phyloP scores from a whole-genome alignment of 2,329 filamentous ascomycete species.

The Fusarium coffeatum region DNA sequence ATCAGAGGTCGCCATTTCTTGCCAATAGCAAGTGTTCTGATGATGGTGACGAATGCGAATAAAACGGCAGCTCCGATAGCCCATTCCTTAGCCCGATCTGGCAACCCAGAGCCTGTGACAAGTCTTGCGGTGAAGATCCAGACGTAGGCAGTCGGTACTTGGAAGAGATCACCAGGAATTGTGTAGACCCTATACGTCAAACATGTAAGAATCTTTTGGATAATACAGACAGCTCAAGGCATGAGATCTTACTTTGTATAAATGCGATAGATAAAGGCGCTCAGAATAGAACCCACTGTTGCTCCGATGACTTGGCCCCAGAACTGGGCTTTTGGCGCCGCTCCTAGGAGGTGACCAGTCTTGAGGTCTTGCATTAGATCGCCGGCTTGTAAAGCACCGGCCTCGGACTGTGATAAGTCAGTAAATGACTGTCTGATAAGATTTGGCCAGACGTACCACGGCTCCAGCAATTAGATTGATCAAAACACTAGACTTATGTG shows the following conservation, averaged over 20 bases:
- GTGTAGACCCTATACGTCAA: conserved; percentile 75
- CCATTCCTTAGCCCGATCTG: conserved; percentile 84
- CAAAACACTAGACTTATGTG: conserved; percentile 85
- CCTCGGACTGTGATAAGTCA: conserved; percentile 52
- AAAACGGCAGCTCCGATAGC: conserved; percentile 78
- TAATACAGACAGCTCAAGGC: not conserved
- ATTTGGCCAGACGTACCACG: conserved; percentile 60
- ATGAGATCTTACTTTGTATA: conserved; percentile 71
- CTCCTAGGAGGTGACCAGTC: conserved; percentile 91
- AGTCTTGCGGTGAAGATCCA: conserved; percentile 97
- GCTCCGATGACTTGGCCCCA: conserved; percentile 95
- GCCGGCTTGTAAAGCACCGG: conserved; percentile 88
- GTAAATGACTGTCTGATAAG: not conserved
- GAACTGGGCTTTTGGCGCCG: conserved; percentile 93
- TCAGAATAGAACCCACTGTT: conserved; percentile 85
- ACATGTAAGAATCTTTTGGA: conserved; percentile 6
- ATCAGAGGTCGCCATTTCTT: conserved; percentile 78
- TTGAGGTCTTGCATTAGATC: conserved; percentile 98
- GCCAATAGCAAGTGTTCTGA: conserved; percentile 70
- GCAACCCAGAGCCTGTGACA: conserved; percentile 90
- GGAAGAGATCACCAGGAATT: conserved; percentile 89
- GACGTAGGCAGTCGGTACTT: conserved; percentile 93
- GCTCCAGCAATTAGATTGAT: conserved; percentile 96
- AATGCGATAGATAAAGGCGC: conserved; percentile 86
- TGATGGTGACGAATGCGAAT: conserved; percentile 76